phyloP scores from a whole-genome alignment of 345 rosid species.

The Barbarea vulgaris region DNA sequence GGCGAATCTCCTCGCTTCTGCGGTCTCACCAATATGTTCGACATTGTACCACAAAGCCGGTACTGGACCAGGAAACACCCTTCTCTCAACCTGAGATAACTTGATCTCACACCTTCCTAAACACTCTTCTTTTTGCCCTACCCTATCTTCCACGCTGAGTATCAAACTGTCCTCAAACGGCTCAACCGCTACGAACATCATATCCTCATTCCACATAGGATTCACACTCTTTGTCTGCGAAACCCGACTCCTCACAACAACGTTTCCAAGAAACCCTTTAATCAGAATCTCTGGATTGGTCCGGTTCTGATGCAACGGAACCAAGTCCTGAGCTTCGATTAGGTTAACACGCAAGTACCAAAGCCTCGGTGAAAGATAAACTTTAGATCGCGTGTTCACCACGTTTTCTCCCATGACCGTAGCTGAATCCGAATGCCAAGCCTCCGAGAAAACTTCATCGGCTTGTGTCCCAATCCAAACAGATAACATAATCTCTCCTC shows the following conservation, averaged over 20 bases:
- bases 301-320: constrained; percentile 36
- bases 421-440: constrained; percentile 46
- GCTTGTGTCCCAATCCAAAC: constrained; percentile 50
- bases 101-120: constrained; percentile 50
- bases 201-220: constrained; percentile 45
- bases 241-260: constrained; percentile 36
- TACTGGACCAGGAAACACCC: constrained; percentile 37
- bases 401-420: constrained; percentile 29
- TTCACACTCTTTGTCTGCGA: constrained; percentile 33
- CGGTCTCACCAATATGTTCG: background rate
- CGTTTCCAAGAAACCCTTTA: constrained; percentile 47
- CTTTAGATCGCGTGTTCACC: constrained; percentile 36
- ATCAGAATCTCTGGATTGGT: constrained; percentile 47
- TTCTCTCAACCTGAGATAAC: constrained; percentile 50
- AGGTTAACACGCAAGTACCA: constrained; percentile 52
- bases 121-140: constrained; percentile 42
- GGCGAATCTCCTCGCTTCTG: constrained; percentile 28
- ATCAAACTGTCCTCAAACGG: constrained; percentile 48
- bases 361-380: constrained; percentile 43
- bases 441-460: constrained; percentile 52
- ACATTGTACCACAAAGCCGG: constrained; percentile 49
- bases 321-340: constrained; percentile 57
- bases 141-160: constrained; percentile 43
- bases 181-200: constrained; percentile 49
- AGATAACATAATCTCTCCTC: constrained; percentile 51